phyloP scores from a whole-genome alignment of 2,329 filamentous ascomycete genomes.

The Phaeoacremonium minimum region DNA sequence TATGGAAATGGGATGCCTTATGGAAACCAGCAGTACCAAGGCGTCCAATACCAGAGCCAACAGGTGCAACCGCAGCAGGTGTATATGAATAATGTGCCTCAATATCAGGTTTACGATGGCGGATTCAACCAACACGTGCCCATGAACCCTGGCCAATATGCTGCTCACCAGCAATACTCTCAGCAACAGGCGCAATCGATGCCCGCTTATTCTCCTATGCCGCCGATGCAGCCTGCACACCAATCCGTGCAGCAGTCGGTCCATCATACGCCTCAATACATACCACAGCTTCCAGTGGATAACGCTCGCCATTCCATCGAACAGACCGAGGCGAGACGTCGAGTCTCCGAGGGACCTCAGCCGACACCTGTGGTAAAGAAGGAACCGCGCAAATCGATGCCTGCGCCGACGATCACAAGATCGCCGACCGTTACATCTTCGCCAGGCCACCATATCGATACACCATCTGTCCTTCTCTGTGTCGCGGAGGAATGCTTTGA shows the following conservation, averaged over 20 bases:
- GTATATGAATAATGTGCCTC: background rate
- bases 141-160: background rate
- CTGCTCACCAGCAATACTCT: slow-evolving; percentile 12
- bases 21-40: slow-evolving; percentile 14
- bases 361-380: too few relatives aligned
- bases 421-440: slow-evolving; percentile 33
- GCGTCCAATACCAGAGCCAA: slow-evolving; percentile 13
- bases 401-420: slow-evolving; percentile 19
- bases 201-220: slow-evolving; percentile 11
- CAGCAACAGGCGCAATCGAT: slow-evolving; percentile 13
- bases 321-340: too few relatives aligned
- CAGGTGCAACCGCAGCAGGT: slow-evolving; percentile 17
- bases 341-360: too few relatives aligned
- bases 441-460: slow-evolving; percentile 37
- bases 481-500: slow-evolving; percentile 72
- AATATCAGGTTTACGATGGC: background rate
- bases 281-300: too few relatives aligned
- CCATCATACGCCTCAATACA: slow-evolving; percentile 9
- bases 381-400: slow-evolving; percentile 11
- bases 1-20: slow-evolving; percentile 11
- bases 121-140: background rate
- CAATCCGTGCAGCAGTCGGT: slow-evolving; percentile 13
- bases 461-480: slow-evolving; percentile 59
- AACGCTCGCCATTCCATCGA: too few relatives aligned
- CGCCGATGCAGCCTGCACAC: slow-evolving; percentile 16